These are phyloP conservation scores for Lepiota subincarnata DNA, from an alignment of 768 basidiomycete genomes.

Conservation along the genomic window DNA sequence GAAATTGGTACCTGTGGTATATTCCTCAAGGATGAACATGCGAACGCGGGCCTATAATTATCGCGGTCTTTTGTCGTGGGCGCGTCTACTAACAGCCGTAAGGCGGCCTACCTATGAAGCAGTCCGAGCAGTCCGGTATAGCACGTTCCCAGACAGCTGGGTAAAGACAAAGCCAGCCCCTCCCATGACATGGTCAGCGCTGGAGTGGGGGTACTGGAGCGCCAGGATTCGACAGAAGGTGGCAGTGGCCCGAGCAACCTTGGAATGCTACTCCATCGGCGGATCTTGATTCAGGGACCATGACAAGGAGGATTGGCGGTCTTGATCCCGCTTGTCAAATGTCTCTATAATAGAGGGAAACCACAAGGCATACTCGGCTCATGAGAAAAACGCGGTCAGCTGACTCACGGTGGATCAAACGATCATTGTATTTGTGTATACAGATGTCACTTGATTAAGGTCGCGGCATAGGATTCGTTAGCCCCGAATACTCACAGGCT, in stretches of 20 bases:
- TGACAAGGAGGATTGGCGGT: slow-evolving; percentile 5
- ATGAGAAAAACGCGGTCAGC: background rate
- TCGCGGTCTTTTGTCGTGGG: background rate
- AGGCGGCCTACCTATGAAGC: no score
- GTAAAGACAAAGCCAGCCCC: no score
- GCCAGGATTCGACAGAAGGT: background rate
- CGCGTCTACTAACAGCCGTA: no score
- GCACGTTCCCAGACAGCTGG: no score
- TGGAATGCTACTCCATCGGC: background rate
- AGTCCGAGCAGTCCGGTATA: no score
- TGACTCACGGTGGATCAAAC: background rate
- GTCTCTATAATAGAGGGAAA: no score
- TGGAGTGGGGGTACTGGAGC: background rate
- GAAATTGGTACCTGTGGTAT: background rate
- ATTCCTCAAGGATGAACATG: background rate
- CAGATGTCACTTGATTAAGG: no score
- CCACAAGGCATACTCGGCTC: no score
- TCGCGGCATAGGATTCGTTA: no score
- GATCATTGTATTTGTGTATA: background rate
- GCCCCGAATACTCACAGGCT: background rate
- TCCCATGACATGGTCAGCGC: no score
- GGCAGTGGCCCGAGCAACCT: no score
- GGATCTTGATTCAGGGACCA: slow-evolving; percentile 2
- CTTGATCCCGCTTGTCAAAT: background rate
- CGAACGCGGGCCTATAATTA: slow-evolving; percentile 1